phyloP scores from a whole-genome alignment of 495 filamentous ascomycete species.

The Penicillium psychrofluorescens region DNA sequence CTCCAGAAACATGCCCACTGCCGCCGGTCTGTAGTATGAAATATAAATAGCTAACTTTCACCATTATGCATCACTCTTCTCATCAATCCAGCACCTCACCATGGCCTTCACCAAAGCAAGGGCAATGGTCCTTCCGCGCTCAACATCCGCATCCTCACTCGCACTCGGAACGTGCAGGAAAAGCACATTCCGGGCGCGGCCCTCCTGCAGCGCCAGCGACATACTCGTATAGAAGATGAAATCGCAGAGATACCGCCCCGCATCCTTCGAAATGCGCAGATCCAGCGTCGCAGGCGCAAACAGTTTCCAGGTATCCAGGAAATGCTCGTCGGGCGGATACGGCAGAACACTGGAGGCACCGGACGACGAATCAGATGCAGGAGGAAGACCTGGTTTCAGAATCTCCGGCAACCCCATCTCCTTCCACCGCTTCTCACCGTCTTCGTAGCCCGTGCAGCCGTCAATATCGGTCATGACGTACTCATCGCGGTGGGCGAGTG shows the following conservation, averaged over 20 bases:
- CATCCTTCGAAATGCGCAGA: constrained; percentile 61
- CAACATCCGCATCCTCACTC: constrained; percentile 45
- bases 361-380: not conserved
- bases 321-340: constrained; percentile 25
- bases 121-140: constrained; percentile 54
- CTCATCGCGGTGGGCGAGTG: constrained; percentile 64
- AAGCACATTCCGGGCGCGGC: constrained; percentile 48
- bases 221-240: constrained; percentile 80
- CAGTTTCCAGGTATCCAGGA: constrained; percentile 28
- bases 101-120: constrained; percentile 64
- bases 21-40: too few species aligned
- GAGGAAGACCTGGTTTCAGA: constrained; percentile 21
- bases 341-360: constrained; percentile 1
- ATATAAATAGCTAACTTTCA: too few species aligned
- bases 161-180: constrained; percentile 76
- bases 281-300: constrained; percentile 36
- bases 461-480: constrained; percentile 65
- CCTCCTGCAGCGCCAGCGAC: constrained; percentile 43
- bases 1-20: too few species aligned
- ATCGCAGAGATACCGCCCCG: constrained; percentile 77
- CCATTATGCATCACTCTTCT: constrained; percentile 7
- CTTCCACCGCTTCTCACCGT: constrained; percentile 41
- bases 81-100: constrained; percentile 41
- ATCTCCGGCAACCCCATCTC: constrained; percentile 30
- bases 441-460: constrained; percentile 46